phyloP scores from a whole-genome alignment of 345 rosid genomes.

The Hirschfeldia incana region DNA sequence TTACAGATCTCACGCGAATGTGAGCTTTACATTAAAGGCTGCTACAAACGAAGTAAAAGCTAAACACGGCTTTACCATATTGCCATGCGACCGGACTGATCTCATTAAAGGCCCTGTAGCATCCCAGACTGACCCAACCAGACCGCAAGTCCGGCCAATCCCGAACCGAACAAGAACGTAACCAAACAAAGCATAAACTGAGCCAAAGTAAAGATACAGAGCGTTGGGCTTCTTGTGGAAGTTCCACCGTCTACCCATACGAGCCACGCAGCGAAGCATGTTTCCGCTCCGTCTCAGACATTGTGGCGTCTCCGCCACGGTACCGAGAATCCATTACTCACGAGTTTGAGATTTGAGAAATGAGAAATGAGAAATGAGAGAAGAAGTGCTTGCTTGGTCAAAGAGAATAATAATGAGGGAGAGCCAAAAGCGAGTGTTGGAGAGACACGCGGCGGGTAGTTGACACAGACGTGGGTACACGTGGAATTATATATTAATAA shows the following conservation, averaged over 20 bases:
- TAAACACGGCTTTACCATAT: constrained; percentile 72
- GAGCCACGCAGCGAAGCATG: constrained; percentile 65
- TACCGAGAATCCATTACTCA: constrained; percentile 55
- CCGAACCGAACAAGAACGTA: constrained; percentile 50
- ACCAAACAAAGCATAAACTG: constrained; percentile 52
- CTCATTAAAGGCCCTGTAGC: constrained; percentile 51
- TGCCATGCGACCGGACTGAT: constrained; percentile 66
- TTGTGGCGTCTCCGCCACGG: constrained; percentile 38
- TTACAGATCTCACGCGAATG: background rate
- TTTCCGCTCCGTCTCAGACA: constrained; percentile 24
- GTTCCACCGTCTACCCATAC: constrained; percentile 84
- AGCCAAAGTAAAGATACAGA: constrained; percentile 55
- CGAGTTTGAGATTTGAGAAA: background rate
- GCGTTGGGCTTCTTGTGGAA: constrained; percentile 63
- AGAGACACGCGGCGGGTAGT: constrained; percentile 44
- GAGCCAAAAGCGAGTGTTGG: background rate
- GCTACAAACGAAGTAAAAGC: constrained; percentile 71
- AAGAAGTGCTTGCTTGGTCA: constrained; percentile 11
- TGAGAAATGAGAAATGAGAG: background rate
- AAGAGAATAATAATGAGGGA: background rate
- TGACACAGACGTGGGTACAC: constrained; percentile 13
- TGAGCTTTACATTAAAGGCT: constrained; percentile 61
- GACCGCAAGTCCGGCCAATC: constrained; percentile 49
- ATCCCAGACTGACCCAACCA: constrained; percentile 55
- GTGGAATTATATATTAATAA: background rate